phyloP scores from a whole-genome alignment of 129 eudicot species.

The Sambucus nigra region DNA sequence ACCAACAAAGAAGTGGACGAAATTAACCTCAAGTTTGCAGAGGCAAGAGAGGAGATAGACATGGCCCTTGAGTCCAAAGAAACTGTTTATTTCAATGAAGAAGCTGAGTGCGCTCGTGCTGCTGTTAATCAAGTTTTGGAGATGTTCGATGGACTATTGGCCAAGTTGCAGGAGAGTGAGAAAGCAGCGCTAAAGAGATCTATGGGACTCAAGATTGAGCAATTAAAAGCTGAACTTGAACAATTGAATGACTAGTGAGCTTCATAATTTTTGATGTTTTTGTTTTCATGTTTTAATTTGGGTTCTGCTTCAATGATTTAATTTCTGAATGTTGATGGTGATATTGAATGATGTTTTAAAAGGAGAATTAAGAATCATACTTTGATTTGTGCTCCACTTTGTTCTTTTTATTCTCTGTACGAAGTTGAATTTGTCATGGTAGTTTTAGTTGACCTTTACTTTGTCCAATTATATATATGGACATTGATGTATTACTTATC shows the following conservation, averaged over 20 bases:
- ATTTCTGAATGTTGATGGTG: neutral
- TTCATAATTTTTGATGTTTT: conserved; percentile 11
- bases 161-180: conserved; percentile 52
- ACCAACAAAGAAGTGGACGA: conserved; percentile 66
- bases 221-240: conserved; percentile 86
- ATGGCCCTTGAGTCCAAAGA: conserved; percentile 84
- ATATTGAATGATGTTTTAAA: neutral
- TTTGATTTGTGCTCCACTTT: too few relatives aligned
- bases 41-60: conserved; percentile 95
- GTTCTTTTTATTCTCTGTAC: too few relatives aligned
- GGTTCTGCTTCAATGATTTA: neutral
- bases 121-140: conserved; percentile 68
- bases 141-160: conserved; percentile 55
- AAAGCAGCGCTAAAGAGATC: conserved; percentile 67
- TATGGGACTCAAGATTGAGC: conserved; percentile 96
- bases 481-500: too few relatives aligned
- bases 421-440: too few relatives aligned
- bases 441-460: too few relatives aligned
- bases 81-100: conserved; percentile 84
- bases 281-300: neutral
- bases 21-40: conserved; percentile 82
- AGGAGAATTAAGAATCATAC: too few relatives aligned
- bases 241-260: conserved; percentile 72
- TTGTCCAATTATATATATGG: too few relatives aligned
- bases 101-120: conserved; percentile 83